These are phyloP conservation scores for Tulasnella sp. DNA, from an alignment of 768 basidiomycete species.

Conservation along the genomic window DNA sequence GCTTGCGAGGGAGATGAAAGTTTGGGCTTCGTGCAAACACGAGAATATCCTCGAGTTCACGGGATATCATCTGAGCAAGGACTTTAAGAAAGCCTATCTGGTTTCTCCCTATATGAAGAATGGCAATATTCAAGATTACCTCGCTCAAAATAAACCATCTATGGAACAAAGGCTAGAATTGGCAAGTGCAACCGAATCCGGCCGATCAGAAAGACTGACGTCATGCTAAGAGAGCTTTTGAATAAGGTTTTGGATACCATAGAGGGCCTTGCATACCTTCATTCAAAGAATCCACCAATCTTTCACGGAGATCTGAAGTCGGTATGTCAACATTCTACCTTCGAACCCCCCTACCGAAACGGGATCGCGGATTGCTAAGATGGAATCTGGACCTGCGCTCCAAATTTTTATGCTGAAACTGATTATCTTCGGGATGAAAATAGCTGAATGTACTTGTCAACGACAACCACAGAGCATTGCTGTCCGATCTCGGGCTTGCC, in stretches of 20 bases:
- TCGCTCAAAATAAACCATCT: not conserved
- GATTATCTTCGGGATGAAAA: not conserved
- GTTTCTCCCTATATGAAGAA: conserved; percentile 2
- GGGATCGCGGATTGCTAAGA: too few relatives aligned
- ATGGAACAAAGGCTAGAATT: not conserved
- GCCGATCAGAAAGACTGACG: not conserved
- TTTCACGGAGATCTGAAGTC: not conserved
- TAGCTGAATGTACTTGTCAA: conserved; percentile 4
- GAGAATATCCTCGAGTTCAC: not conserved
- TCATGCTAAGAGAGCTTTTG: not conserved
- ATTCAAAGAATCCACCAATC: not conserved
- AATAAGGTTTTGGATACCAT: not conserved
- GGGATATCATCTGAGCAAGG: not conserved
- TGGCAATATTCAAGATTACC: conserved; percentile 13
- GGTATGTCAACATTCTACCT: not conserved
- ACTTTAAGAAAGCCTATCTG: not conserved
- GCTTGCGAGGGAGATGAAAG: not conserved
- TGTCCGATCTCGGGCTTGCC: conserved; percentile 1
- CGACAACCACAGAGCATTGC: not conserved
- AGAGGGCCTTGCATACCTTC: not conserved
- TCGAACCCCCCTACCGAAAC: not conserved
- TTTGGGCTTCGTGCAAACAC: not conserved
- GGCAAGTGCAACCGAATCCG: not conserved
- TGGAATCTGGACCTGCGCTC: too few relatives aligned
- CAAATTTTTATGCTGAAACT: not conserved